These are phyloP conservation scores for Hammondia hammondi DNA, from an alignment of 169 alveolate genomes.

Conservation along the genomic window DNA sequence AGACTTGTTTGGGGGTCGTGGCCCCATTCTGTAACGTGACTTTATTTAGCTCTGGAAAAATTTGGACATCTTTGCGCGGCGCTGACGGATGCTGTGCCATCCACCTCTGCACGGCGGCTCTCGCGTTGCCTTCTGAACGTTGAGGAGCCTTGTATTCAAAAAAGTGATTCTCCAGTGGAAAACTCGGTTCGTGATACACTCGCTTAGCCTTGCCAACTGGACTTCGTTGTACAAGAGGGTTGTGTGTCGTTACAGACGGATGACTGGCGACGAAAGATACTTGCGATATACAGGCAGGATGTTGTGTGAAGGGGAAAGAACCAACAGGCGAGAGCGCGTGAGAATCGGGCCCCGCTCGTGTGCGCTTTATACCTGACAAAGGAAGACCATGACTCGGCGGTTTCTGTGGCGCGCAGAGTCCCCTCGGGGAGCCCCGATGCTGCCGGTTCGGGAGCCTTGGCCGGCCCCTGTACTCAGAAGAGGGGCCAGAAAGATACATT, in stretches of 20 bases:
- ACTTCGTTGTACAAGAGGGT: conserved; percentile 21
- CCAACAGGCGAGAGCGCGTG: no score
- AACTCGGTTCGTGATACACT: not conserved
- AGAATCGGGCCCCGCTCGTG: no score
- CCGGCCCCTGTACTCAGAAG: no score
- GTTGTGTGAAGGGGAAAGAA: no score
- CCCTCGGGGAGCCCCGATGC: no score
- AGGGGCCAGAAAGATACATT: no score
- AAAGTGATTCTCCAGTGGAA: not conserved
- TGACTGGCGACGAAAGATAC: conserved; percentile 1
- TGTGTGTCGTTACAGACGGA: not conserved
- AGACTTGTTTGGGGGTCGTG: not conserved
- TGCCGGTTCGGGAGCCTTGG: no score
- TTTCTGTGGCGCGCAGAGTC: no score
- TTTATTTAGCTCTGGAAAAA: not conserved
- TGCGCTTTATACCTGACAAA: no score
- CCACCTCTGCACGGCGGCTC: not conserved
- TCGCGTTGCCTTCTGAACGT: not conserved
- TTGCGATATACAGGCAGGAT: not conserved
- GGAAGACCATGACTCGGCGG: no score
- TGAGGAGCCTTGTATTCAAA: not conserved
- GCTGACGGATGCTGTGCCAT: not conserved
- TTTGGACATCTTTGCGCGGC: not conserved
- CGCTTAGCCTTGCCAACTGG: not conserved
- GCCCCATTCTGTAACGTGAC: not conserved